phyloP scores from a whole-genome alignment of 148 eudicot genomes.

The Amaranthus palmeri region DNA sequence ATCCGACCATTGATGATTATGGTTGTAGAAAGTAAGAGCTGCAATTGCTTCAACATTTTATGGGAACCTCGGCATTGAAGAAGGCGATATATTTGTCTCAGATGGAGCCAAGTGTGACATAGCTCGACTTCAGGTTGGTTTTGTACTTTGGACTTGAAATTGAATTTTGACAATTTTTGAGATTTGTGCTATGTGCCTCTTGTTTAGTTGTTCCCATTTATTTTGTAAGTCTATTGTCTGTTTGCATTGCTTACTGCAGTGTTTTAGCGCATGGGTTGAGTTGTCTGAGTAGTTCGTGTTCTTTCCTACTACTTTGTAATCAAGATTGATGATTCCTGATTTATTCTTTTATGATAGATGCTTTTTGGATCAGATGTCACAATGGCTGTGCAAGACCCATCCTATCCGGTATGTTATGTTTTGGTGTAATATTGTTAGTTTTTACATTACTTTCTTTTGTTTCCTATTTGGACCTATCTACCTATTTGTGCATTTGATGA shows the following conservation, averaged over 20 bases:
- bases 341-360: conserved; percentile 40
- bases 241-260: not conserved
- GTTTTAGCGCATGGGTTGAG: not conserved
- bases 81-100: conserved; percentile 83
- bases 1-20: not conserved
- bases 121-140: conserved; percentile 80
- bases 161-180: not conserved
- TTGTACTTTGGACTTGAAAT: not conserved
- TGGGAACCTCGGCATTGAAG: conserved; percentile 69
- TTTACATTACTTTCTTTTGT: not conserved
- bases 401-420: conserved; percentile 62
- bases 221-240: not conserved
- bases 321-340: not conserved
- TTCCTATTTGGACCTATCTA: not conserved
- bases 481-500: not conserved
- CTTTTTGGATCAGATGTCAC: conserved; percentile 79
- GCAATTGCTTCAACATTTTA: conserved; percentile 74
- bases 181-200: not conserved
- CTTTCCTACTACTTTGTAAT: not conserved
- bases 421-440: not conserved
- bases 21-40: conserved; percentile 59
- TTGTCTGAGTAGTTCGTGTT: not conserved
- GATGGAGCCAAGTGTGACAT: conserved; percentile 98
- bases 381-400: conserved; percentile 88
- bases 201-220: not conserved